Evolutionary conservation across 1,139 yeast genomes (phyloP), one percentile per base, ranked within the genome.

Genomic region (Pneumocystis canis): DNA sequence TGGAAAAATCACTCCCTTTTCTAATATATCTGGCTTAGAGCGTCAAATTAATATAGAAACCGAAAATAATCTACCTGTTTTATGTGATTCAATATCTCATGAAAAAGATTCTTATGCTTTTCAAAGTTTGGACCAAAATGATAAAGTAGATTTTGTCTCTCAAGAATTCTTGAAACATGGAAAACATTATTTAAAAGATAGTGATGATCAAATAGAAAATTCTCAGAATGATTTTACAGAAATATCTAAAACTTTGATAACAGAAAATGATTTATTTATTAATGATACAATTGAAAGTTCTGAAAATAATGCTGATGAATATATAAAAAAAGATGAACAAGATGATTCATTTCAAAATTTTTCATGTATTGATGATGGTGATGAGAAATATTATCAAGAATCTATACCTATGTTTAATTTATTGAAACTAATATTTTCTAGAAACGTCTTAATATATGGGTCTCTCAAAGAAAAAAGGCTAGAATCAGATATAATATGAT

Each of bases 1-100:
- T 0, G 99, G 99, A 57, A 85, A 89, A 71, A 83, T 89, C 64
- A 92, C 99, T 0, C 98, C 98, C 0, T 92, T 92, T 76, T 95
- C 97, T 11, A 83, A 82, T 58, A 77, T 82, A 25, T 78, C 80
- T 47, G 71, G 71, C 6, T 64, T 69, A 3, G 70, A 68, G 58
- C 63, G 68, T 37, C 64, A 59, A 11, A 63, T 61, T 9, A 66
- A 66, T 1, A 28, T 25, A 54, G 62, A 37, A 32, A 47, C 25
- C 33, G 57, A 30, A 7, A 59, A 35, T 9, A 59, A 60, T 11
- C 61, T 59, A 16, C 60, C n/a, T n/a, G n/a, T 47, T n/a, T n/a
- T 58, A n/a, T 60, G 31, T 9, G 56, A 47, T 39, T 33, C 37
- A 35, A 37, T 25, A 2, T 58, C 53, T 25, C 33, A 57, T 5